A percentile compares a stretch with the other conserved stretches of the same genome.
Evolutionary conservation across 2,329 filamentous ascomycete genomes (phyloP).

Genomic region (Ilyonectria sp.): DNA sequence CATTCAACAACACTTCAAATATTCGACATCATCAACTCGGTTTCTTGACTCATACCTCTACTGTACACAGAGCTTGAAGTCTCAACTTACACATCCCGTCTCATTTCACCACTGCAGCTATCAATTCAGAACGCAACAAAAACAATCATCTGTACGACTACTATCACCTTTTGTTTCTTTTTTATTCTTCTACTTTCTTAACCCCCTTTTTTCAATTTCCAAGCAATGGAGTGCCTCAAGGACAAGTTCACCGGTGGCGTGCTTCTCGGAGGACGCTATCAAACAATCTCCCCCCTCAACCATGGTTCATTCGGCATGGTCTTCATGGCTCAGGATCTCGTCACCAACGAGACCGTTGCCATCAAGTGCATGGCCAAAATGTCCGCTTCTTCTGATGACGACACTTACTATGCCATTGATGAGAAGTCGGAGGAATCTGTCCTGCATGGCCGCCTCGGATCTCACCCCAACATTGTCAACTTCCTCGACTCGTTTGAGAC

Average conservation of each 20-base stretch:
- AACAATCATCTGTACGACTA: constrained; percentile 52
- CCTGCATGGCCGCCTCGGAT: constrained; percentile 84
- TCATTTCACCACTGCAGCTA: constrained; percentile 10
- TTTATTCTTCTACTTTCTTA: constrained; percentile 34
- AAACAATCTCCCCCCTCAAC: constrained; percentile 94
- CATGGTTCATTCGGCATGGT: constrained; percentile 99
- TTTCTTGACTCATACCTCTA: constrained; percentile 37
- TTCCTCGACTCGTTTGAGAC: constrained; percentile 94
- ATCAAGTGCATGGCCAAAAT: constrained; percentile 97
- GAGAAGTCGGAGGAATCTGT: constrained; percentile 86
- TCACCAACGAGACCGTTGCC: constrained; percentile 85
- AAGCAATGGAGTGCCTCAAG: constrained; percentile 85
- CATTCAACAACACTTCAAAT: constrained; percentile 49
- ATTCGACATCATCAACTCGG: constrained; percentile 37
- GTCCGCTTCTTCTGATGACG: constrained; percentile 71
- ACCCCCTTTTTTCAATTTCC: constrained; percentile 32
- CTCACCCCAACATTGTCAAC: constrained; percentile 94
- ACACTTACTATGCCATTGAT: constrained; percentile 80
- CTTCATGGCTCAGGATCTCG: constrained; percentile 87
- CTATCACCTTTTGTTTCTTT: constrained; percentile 31
- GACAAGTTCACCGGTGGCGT: constrained; percentile 85
- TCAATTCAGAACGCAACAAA: constrained; percentile 41
- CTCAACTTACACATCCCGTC: constrained; percentile 23
- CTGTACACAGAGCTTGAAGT: constrained; percentile 34
- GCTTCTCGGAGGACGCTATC: constrained; percentile 89